Base-by-base conservation (phyloP, 1,139 yeast species). In the Zhuliangozyma parablackwelliae region DNA sequence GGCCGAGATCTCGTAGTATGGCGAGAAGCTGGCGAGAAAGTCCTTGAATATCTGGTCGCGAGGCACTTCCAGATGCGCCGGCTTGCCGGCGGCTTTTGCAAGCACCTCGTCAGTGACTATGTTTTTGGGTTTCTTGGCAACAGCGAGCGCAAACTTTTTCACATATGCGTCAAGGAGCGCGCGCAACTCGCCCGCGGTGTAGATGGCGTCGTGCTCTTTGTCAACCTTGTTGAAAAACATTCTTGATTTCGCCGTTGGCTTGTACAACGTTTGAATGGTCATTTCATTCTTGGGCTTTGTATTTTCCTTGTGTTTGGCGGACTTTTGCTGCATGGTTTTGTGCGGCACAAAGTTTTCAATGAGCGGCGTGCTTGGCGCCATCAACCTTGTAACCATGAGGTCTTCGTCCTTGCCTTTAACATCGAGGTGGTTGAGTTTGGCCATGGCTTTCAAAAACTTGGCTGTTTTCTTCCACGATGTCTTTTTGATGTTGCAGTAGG, bases 401-500 rank as follows among this genome's bases (percentile, higher is more conserved):
- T 85, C 95, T 43, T 90, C 84, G 43, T 72, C 80, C 49, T 87
- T 84, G 9, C 92, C 95, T 48, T 87, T 86, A 11, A 81, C 60
- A 37, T 75, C 75, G 23, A 87, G 46, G 40, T 82, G 75, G 1
- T 78, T 78, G 35, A 72, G 70, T 53, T 88, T 90, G 45, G 85
- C 95, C 82, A 89, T 87, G 5, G 84, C 80, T 53, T 88, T 90
- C 39, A 90, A 64, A 51, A 81, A 88, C 57, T 89, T 90, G 16
- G 90, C 74, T 1, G 94, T 79, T 54, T 92, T 92, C 57, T 85
- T 89, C 95, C 95, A 90, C 3, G 90, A 78, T 0, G 96, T 82
- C 50, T 80, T 82, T 58, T 89, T 90, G 50, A 92, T 75, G 42
- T 75, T 80, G 31, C 87, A 75, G 32, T 69, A 69, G n/a, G 61